Base-by-base conservation (phyloP, 169 alveolate species). In the Eimeria necatrix region DNA sequence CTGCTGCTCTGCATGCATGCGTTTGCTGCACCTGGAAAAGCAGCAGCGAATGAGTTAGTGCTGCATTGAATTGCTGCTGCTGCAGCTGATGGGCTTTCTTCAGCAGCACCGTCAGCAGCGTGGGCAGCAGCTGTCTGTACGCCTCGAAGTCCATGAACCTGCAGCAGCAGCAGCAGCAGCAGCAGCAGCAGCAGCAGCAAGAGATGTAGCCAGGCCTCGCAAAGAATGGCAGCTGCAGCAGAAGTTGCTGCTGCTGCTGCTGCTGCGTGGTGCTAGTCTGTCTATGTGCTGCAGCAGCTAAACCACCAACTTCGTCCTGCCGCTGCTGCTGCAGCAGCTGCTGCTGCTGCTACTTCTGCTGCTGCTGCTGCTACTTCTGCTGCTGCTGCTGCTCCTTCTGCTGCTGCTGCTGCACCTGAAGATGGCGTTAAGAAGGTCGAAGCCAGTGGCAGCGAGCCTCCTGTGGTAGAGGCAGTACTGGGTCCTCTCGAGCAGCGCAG, bases 381-480 rank as follows among this genome's bases (percentile, higher is more conserved):
- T 56, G 53, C 48, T n/a, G 74, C 22, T 24, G 91, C 70, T 46
- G n/a, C 70, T 64, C 26, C 26, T 64, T 8, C 76, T 64, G 76
- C 76, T 64, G 76, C 76, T 64, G 76, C 26, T n/a, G 20, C 76
- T 64, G 76, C 26, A 73, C 84, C 68, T 60, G 93, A 92, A 78
- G 83, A 92, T 70, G 73, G 68, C 68, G 73, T 92, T 92, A 60
- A 92, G 93, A 26, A 92, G 85, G 22, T 92, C 95, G 46, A 92
- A 92, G 52, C 92, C 90, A 12, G 74, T 20, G 61, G 76, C 9
- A 52, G 59, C 61, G 51, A 92, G 93, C 24, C 73, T 76, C 14
- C 52, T n/a, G 71, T 92, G 95, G 41, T 92, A 78, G 22, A 92
- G 73, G 73, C 95, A 92, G 92, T 48, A 92, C 85, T 92, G 95